Evolutionary conservation across 257 asterid genomes (phyloP).

Genomic region (Asclepias syriaca): DNA sequence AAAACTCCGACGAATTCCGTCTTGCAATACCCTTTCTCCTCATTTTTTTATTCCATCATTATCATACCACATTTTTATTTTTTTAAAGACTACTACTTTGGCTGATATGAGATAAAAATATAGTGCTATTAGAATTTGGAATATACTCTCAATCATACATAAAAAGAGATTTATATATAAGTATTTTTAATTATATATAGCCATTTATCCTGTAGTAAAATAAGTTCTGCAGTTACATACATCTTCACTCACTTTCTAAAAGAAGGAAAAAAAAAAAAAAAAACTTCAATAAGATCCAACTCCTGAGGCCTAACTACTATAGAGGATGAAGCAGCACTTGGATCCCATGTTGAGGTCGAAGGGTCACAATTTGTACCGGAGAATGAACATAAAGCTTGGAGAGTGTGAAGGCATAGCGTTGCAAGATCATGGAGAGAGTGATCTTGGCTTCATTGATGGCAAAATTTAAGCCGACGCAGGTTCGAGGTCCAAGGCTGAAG

Average conservation of each 20-base stretch:
- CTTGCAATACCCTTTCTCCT: background rate
- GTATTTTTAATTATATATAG: too few relatives aligned
- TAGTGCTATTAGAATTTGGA: too few relatives aligned
- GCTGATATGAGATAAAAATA: too few relatives aligned
- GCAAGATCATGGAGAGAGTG: constrained; percentile 19
- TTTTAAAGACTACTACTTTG: too few relatives aligned
- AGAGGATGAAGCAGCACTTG: constrained; percentile 3
- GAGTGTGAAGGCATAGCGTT: constrained; percentile 6
- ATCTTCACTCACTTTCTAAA: too few relatives aligned
- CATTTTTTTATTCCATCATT: background rate
- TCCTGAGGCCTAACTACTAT: too few relatives aligned
- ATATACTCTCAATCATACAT: too few relatives aligned
- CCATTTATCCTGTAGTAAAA: too few relatives aligned
- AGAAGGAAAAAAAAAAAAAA: too few relatives aligned
- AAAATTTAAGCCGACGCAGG: constrained; percentile 24
- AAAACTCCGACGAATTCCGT: background rate
- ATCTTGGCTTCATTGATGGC: constrained; percentile 17
- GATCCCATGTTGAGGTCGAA: constrained; percentile 3
- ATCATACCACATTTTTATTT: background rate
- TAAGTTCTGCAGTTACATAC: too few relatives aligned
- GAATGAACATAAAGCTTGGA: background rate
- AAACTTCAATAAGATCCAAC: too few relatives aligned
- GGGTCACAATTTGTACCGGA: constrained; percentile 4
- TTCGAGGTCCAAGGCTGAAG: constrained; percentile 21
- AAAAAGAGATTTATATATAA: too few relatives aligned